A percentile compares a stretch with the other conserved stretches of the same genome.
Conservation (phyloP, 2,329 filamentous ascomycete species). For the Colletotrichum sp. region DNA sequence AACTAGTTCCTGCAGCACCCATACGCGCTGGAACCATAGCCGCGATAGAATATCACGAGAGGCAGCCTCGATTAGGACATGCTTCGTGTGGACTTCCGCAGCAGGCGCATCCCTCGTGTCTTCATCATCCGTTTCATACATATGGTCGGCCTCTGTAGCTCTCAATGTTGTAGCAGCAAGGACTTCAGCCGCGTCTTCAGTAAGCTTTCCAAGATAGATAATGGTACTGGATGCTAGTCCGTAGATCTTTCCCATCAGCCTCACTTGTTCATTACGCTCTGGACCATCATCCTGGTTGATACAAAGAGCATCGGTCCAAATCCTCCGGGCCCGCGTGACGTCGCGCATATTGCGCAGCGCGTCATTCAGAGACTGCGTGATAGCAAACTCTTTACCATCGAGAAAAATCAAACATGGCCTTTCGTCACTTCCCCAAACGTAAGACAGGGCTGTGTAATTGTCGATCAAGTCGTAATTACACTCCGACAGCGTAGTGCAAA, state of each 20-base stretch:
- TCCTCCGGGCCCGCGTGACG: conserved; percentile 27
- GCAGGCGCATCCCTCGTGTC: too few species aligned
- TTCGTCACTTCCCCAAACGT: conserved; percentile 25
- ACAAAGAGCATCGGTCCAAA: conserved; percentile 37
- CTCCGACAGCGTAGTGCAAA: background rate
- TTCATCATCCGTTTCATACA: too few species aligned
- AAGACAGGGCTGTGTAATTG: conserved; percentile 26
- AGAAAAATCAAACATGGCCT: conserved; percentile 21
- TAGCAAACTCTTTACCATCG: background rate
- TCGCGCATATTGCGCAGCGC: conserved; percentile 45
- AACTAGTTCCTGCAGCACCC: conserved; percentile 32
- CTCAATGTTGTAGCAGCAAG: background rate
- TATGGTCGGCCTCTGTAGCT: background rate
- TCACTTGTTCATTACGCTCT: too few species aligned
- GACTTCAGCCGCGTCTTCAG: background rate
- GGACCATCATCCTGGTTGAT: too few species aligned
- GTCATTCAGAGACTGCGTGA: background rate
- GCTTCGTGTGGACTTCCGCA: too few species aligned
- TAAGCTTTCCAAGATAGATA: too few species aligned
- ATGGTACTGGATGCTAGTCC: conserved; percentile 6
- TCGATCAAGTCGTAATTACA: background rate
- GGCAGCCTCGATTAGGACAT: background rate
- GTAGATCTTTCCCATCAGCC: conserved; percentile 33
- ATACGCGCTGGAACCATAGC: background rate
- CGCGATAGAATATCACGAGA: background rate